A percentile compares a stretch with the other conserved stretches of the same genome.
Evolutionary conservation across 2,329 filamentous ascomycete genomes (phyloP).

Genomic region (Stemphylium vesicarium): DNA sequence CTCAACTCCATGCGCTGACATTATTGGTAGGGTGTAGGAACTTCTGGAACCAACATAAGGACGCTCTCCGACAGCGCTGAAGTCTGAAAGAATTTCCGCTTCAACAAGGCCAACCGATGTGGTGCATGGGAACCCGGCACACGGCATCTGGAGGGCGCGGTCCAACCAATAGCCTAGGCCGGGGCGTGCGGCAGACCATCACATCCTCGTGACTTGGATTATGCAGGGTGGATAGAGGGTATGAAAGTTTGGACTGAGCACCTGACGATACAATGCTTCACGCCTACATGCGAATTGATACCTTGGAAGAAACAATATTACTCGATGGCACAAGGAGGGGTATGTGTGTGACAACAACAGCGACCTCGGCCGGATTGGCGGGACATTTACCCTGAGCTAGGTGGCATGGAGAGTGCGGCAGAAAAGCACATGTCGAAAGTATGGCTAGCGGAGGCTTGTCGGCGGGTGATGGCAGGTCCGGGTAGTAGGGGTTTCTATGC

Average conservation of each 20-base stretch:
- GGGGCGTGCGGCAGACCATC: conserved; percentile 10
- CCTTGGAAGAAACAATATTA: not conserved
- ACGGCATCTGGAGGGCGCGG: not conserved
- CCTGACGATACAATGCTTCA: not conserved
- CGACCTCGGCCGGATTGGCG: conserved; percentile 12
- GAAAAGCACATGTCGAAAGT: conserved; percentile 10
- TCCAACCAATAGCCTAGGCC: conserved; percentile 10
- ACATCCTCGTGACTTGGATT: not conserved
- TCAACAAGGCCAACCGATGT: not conserved
- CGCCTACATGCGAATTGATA: not conserved
- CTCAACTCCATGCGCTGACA: conserved; percentile 38
- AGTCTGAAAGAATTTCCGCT: not conserved
- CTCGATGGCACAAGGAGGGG: not conserved
- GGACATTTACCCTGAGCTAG: conserved; percentile 1
- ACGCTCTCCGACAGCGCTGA: conserved; percentile 71
- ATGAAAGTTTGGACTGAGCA: not conserved
- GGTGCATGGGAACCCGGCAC: not conserved
- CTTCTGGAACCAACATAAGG: conserved; percentile 84
- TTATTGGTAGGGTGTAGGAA: conserved; percentile 68
- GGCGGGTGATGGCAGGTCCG: conserved; percentile 6
- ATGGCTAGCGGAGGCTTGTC: conserved; percentile 15
- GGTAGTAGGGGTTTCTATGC: conserved; percentile 1
- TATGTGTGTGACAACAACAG: not conserved
- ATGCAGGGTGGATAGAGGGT: conserved; percentile 4
- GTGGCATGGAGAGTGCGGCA: not conserved